Evolutionary conservation across 2,329 filamentous ascomycete genomes (phyloP).

Genomic region (Sclerotinia sclerotiorum): DNA sequence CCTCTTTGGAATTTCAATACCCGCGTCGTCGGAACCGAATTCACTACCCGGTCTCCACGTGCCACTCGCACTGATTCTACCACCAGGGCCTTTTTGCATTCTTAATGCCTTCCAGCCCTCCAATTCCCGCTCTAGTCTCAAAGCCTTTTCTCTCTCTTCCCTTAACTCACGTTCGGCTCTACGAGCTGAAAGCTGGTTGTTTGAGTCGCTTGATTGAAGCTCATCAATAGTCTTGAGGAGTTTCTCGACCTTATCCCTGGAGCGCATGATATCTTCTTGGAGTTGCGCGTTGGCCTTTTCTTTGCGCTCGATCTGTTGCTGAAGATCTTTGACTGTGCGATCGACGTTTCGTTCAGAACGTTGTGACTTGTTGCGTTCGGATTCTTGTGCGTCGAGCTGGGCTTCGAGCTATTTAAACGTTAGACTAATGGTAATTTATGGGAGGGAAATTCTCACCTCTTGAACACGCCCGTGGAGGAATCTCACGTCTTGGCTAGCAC

Average conservation of each 20-base stretch:
- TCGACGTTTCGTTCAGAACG: constrained; percentile 90
- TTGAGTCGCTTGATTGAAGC: constrained; percentile 82
- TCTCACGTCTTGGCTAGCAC: constrained; percentile 89
- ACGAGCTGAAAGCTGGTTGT: constrained; percentile 75
- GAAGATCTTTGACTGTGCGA: constrained; percentile 88
- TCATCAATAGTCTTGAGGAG: constrained; percentile 91
- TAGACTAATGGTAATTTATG: constrained; percentile 21
- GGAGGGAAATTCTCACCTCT: constrained; percentile 63
- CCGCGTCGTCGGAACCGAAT: constrained; percentile 42
- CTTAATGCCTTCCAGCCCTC: constrained; percentile 76
- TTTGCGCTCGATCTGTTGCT: constrained; percentile 86
- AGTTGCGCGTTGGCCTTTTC: constrained; percentile 83
- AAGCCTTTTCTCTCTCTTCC: constrained; percentile 79
- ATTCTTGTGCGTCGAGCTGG: constrained; percentile 81
- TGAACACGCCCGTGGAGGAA: constrained; percentile 93
- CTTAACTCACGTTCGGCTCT: constrained; percentile 86
- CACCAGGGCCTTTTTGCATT: constrained; percentile 53
- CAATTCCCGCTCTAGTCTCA: constrained; percentile 83
- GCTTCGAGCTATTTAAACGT: constrained; percentile 69
- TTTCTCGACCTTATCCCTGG: constrained; percentile 87
- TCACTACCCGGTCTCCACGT: constrained; percentile 35
- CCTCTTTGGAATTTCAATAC: constrained; percentile 59
- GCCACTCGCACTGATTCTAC: constrained; percentile 31
- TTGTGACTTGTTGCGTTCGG: constrained; percentile 74
- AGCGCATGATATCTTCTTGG: constrained; percentile 77